Base-by-base conservation (phyloP, 371 early-diverging fungal genomes). In the Phascolomyces articulosus region DNA sequence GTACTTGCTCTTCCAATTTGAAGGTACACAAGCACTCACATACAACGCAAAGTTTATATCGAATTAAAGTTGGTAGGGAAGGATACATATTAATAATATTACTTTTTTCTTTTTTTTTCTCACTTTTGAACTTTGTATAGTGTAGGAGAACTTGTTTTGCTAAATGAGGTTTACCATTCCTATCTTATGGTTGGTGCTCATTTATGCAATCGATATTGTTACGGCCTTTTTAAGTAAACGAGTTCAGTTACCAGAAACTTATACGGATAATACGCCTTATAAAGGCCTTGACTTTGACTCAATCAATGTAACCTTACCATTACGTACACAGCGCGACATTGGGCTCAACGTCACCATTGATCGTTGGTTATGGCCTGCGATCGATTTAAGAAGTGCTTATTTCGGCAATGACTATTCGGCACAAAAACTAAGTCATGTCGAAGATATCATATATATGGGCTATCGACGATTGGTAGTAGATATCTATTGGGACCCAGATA, bases 261-360 rank as follows among this genome's bases (percentile, higher is more conserved):
- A 73, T 26, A 58, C 69, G 0, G 75, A 67, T 9, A 48, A 60
- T 16, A 71, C 72, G 24, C 71, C 75, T 2, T 73, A 78, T 48
- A 59, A 71, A 48, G 69, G 70, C n/a, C 44, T 54, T 13, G 20
- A 55, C 4, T 68, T 72, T 16, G 49, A 41, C 26, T 66, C 74
- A 9, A 54, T 61, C 16, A 66, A 62, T 38, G 58, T 80, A 1
- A 60, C 66, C 0, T 55, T 60, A 11, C 73, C 77, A 20, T 60
- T 76, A 8, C 65, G 73, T 34, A 69, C 70, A n/a, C 82, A 81
- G 44, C 63, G 82, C 40, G 82, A 81, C 63, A 64, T 81, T 55
- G 73, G 72, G 10, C 62, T 67, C 55, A 78, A 81, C 65, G 60
- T 71, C 4, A 76, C 78, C 3, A 71, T 81, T 29, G 73, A 81